Evolutionary conservation across 345 rosid species (phyloP).

Genomic region (Toxicodendron radicans): DNA sequence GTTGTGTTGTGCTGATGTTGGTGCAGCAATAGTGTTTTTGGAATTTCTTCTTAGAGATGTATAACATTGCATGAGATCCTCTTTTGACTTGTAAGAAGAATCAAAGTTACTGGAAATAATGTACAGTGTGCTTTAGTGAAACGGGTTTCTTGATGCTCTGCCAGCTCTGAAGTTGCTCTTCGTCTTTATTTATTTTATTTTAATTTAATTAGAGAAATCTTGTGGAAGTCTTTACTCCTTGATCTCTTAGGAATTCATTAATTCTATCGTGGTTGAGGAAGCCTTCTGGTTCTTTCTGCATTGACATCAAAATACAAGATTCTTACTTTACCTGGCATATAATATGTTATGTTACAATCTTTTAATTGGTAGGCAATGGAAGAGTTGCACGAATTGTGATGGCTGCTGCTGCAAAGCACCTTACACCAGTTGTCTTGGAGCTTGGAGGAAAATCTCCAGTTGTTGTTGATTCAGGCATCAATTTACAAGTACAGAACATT

Average conservation of each 20-base stretch:
- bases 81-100: not conserved
- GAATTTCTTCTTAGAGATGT: not conserved
- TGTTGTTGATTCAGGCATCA: constrained; percentile 66
- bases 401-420: constrained; percentile 96
- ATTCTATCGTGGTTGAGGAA: not conserved
- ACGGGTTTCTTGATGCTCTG: not conserved
- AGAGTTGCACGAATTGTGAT: constrained; percentile 77
- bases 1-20: no score
- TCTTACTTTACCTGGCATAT: constrained; percentile 1
- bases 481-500: constrained; percentile 53
- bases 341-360: not conserved
- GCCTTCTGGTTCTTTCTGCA: constrained; percentile 14
- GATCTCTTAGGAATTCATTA: not conserved
- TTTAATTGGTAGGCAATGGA: constrained; percentile 59
- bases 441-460: constrained; percentile 97
- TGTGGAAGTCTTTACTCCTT: constrained; percentile 4
- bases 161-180: not conserved
- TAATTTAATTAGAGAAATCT: not conserved
- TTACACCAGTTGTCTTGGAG: constrained; percentile 89
- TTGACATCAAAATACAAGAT: constrained; percentile 6
- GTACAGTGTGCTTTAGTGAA: not conserved
- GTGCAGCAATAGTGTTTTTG: not conserved
- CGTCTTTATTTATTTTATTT: not conserved
- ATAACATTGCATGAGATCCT: not conserved
- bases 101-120: no score